These are phyloP conservation scores for Calocybe gangraenosa DNA, from an alignment of 768 basidiomycete species.

Conservation along the genomic window DNA sequence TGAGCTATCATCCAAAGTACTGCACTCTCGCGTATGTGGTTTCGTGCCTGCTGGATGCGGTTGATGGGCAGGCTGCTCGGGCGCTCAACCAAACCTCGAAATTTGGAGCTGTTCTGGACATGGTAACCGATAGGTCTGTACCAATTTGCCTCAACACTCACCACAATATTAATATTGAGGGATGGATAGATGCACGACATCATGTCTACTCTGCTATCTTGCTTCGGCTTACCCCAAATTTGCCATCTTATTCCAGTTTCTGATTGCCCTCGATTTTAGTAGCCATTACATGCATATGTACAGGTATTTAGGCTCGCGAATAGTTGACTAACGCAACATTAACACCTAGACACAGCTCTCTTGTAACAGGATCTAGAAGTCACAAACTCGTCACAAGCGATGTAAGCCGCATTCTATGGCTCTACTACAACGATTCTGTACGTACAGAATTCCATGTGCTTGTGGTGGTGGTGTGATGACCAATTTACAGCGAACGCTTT, in stretches of 20 bases:
- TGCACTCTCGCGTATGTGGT: slow-evolving; percentile 87
- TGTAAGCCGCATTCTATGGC: slow-evolving; percentile 86
- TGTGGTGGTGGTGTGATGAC: slow-evolving; percentile 1
- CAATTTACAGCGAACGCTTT: slow-evolving; percentile 65
- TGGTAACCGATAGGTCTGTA: slow-evolving; percentile 97
- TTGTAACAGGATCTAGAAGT: slow-evolving; percentile 89
- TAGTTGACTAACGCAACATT: slow-evolving; percentile 1
- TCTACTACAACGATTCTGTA: slow-evolving; percentile 92
- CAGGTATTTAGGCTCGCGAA: slow-evolving; percentile 51
- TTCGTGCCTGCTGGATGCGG: slow-evolving; percentile 91
- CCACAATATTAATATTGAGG: slow-evolving; percentile 2
- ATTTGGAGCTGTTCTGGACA: slow-evolving; percentile 97
- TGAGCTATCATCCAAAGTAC: slow-evolving; percentile 92
- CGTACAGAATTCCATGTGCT: slow-evolving; percentile 25
- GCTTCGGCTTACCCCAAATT: slow-evolving; percentile 84
- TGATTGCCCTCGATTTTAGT: slow-evolving; percentile 95
- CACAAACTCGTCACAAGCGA: slow-evolving; percentile 93
- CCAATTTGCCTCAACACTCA: not conserved
- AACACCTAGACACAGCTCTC: slow-evolving; percentile 55
- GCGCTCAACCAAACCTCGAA: slow-evolving; percentile 88
- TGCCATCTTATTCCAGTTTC: slow-evolving; percentile 85
- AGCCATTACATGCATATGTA: slow-evolving; percentile 99
- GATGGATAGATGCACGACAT: slow-evolving; percentile 81
- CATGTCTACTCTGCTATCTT: slow-evolving; percentile 91
- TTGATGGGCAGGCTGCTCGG: slow-evolving; percentile 91